phyloP scores from a whole-genome alignment of 768 basidiomycete species.

The Tricholoma hemisulphureum region DNA sequence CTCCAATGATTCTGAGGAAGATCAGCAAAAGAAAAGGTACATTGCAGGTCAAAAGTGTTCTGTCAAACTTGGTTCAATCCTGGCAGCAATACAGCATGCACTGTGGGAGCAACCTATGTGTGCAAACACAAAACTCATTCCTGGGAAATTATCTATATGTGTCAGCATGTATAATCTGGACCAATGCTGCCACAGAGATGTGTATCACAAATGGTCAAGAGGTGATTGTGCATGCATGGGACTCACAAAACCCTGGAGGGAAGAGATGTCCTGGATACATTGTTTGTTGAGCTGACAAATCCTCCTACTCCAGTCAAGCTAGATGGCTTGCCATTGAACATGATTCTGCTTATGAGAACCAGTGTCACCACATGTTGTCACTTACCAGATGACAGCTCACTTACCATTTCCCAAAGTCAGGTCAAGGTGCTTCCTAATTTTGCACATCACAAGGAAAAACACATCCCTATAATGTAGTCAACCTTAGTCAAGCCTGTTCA shows the following conservation, averaged over 20 bases:
- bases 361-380: too few species aligned
- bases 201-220: constrained; percentile 37
- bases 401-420: constrained; percentile 17
- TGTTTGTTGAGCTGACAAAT: constrained; percentile 30
- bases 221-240: constrained; percentile 30
- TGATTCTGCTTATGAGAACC: too few species aligned
- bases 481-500: background rate
- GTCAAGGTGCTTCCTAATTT: too few species aligned
- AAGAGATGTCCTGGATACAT: constrained; percentile 24
- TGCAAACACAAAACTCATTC: background rate
- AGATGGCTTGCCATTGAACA: too few species aligned
- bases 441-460: constrained; percentile 7
- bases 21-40: background rate
- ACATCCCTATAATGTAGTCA: background rate
- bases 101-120: background rate
- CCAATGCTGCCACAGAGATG: constrained; percentile 33
- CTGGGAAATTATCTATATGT: constrained; percentile 29
- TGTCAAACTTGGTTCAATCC: background rate
- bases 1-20: background rate
- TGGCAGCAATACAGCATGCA: background rate
- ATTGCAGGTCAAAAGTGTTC: background rate
- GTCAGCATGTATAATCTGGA: constrained; percentile 30
- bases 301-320: constrained; percentile 21
- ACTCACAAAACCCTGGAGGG: constrained; percentile 5
- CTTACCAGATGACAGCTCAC: too few species aligned